Percentiles rank a stretch among this genome's conserved stretches.
These are phyloP conservation scores for Daldinia childiae DNA, from an alignment of 495 filamentous ascomycete species.

Conservation along the genomic window DNA sequence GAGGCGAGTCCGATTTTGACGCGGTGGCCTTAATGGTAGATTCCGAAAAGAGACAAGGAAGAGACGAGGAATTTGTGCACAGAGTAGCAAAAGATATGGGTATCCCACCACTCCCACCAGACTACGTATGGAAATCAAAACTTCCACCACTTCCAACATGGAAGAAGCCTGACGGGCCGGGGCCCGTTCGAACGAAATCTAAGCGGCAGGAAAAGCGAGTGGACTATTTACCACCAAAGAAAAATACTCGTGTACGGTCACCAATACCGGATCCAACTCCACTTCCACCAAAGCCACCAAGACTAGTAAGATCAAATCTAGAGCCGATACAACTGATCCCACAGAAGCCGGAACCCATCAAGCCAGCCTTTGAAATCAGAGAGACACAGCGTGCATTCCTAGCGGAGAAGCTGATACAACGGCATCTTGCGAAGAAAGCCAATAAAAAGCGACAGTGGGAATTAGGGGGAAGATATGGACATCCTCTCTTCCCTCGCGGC, in stretches of 20 bases:
- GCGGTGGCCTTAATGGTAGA: too few relatives aligned
- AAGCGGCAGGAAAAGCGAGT: not conserved
- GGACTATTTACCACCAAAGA: not conserved
- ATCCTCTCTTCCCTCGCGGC: not conserved
- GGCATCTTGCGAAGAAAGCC: not conserved
- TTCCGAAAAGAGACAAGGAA: too few relatives aligned
- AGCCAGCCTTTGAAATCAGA: not conserved
- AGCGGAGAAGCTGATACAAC: not conserved
- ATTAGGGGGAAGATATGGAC: not conserved
- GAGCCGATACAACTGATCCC: not conserved
- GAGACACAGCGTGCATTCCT: not conserved
- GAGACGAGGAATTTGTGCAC: too few relatives aligned
- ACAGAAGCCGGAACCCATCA: not conserved
- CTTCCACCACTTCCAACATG: too few relatives aligned
- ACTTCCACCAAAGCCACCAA: not conserved
- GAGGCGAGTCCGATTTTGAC: too few relatives aligned
- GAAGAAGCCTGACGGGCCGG: too few relatives aligned
- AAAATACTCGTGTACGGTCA: not conserved
- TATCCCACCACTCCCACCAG: too few relatives aligned
- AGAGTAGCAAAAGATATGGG: too few relatives aligned
- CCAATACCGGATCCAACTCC: not conserved
- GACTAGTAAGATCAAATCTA: not conserved
- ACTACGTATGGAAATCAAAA: too few relatives aligned
- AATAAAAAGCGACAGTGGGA: not conserved
- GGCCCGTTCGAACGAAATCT: too few relatives aligned